Evolutionary conservation across 2,329 filamentous ascomycete species (phyloP).

Genomic region (Colletotrichum sojae): DNA sequence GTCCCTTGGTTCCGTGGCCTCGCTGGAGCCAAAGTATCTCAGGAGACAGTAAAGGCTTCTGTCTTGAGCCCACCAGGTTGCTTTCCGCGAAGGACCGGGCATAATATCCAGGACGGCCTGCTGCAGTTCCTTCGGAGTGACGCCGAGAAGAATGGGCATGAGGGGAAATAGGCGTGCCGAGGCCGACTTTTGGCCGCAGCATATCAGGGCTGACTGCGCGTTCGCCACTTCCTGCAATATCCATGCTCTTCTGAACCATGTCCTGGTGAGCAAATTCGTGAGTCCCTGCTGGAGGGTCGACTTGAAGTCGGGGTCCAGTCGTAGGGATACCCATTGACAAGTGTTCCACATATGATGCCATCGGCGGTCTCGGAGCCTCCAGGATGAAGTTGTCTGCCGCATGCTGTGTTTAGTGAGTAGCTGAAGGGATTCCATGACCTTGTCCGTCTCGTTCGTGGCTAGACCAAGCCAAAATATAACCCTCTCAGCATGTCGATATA

Average conservation of each 20-base stretch:
- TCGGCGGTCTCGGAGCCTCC: neutral
- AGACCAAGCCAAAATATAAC: conserved; percentile 35
- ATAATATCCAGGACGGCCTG: conserved; percentile 20
- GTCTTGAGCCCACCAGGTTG: neutral
- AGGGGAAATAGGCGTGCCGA: conserved; percentile 11
- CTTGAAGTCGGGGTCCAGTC: no score
- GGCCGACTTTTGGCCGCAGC: neutral
- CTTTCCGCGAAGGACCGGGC: neutral
- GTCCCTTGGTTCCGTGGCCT: conserved; percentile 10
- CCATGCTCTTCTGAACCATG: conserved; percentile 24
- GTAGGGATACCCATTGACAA: no score
- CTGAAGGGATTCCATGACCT: neutral
- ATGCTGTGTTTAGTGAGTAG: neutral
- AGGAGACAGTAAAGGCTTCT: neutral
- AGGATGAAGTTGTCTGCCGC: neutral
- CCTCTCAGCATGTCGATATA: conserved; percentile 14
- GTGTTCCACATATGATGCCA: neutral
- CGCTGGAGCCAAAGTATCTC: neutral
- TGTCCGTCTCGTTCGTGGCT: neutral
- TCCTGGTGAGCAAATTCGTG: neutral
- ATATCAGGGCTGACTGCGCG: neutral
- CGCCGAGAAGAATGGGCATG: neutral
- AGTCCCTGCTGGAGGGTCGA: no score
- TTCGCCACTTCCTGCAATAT: conserved; percentile 27
- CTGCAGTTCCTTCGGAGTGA: neutral